Percentiles rank a stretch among this genome's conserved stretches.
phyloP scores from a whole-genome alignment of 345 rosid species.

The Salix brachista region DNA sequence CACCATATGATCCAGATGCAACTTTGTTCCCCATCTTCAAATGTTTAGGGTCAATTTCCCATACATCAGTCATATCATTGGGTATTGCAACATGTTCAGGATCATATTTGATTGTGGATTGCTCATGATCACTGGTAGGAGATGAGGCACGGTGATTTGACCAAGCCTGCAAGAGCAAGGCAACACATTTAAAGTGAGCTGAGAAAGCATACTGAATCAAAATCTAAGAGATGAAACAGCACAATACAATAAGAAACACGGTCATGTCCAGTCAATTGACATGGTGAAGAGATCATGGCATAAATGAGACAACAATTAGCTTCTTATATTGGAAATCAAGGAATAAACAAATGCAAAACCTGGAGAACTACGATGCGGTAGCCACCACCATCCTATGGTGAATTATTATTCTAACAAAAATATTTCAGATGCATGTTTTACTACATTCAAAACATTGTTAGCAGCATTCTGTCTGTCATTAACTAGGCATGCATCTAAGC shows the following conservation, averaged over 20 bases:
- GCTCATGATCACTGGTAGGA: constrained; percentile 42
- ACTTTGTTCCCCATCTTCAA: constrained; percentile 73
- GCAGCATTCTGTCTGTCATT: background rate
- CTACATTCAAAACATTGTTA: background rate
- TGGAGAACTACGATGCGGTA: background rate
- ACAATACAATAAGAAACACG: background rate
- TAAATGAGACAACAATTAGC: background rate
- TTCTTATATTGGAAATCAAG: background rate
- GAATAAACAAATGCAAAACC: background rate
- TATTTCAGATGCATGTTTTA: background rate
- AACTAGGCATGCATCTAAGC: background rate
- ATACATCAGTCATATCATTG: constrained; percentile 85
- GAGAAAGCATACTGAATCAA: background rate
- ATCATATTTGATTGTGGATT: constrained; percentile 26
- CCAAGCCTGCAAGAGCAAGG: constrained; percentile 53
- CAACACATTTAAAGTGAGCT: constrained; percentile 16
- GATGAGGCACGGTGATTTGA: constrained; percentile 46
- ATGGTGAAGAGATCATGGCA: background rate
- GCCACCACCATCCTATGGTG: background rate
- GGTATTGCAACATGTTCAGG: constrained; percentile 72
- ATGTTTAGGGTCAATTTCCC: constrained; percentile 80
- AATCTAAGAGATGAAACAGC: background rate
- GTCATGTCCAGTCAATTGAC: background rate
- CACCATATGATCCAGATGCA: constrained; percentile 97
- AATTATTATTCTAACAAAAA: background rate